A percentile compares a stretch with the other conserved stretches of the same genome.
Evolutionary conservation across 2,329 filamentous ascomycete genomes (phyloP).

Genomic region (Venturia nashicola): DNA sequence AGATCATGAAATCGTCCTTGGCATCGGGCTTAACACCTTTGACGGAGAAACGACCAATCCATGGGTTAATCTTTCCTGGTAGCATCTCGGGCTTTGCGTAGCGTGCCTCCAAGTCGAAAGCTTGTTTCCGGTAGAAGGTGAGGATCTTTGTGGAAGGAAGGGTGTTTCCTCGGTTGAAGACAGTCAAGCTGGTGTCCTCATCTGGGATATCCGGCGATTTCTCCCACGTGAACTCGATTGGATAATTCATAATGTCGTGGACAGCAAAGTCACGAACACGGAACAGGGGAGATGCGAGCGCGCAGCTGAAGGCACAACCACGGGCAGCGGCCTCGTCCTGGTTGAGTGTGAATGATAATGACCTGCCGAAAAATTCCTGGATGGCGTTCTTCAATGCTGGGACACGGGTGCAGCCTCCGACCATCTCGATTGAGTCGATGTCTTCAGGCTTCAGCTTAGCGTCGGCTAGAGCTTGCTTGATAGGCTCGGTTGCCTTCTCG

Average conservation of each 20-base stretch:
- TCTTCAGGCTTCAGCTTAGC: conserved; percentile 84
- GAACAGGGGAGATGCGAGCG: conserved; percentile 94
- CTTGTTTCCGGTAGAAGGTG: conserved; percentile 97
- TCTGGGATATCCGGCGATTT: conserved; percentile 97
- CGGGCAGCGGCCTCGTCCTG: conserved; percentile 94
- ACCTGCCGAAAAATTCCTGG: conserved; percentile 82
- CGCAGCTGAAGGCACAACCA: conserved; percentile 94
- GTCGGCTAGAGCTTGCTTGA: conserved; percentile 89
- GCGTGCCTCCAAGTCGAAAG: conserved; percentile 89
- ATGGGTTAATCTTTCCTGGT: conserved; percentile 81
- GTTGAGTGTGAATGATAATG: conserved; percentile 90
- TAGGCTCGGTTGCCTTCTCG: conserved; percentile 54
- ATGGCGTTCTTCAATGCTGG: conserved; percentile 85
- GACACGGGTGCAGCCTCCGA: conserved; percentile 89
- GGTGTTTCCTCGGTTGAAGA: conserved; percentile 94
- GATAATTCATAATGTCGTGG: conserved; percentile 95
- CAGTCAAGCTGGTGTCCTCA: conserved; percentile 91
- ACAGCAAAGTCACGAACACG: conserved; percentile 96
- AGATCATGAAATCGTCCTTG: conserved; percentile 98
- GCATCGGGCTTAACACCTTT: conserved; percentile 91
- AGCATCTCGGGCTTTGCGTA: conserved; percentile 80
- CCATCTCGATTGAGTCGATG: conserved; percentile 85
- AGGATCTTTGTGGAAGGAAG: conserved; percentile 98
- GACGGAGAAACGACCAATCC: conserved; percentile 95
- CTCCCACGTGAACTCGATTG: conserved; percentile 98